Evolutionary conservation across 139 green algal genomes (phyloP).

Genomic region (Picochlorum sp.): DNA sequence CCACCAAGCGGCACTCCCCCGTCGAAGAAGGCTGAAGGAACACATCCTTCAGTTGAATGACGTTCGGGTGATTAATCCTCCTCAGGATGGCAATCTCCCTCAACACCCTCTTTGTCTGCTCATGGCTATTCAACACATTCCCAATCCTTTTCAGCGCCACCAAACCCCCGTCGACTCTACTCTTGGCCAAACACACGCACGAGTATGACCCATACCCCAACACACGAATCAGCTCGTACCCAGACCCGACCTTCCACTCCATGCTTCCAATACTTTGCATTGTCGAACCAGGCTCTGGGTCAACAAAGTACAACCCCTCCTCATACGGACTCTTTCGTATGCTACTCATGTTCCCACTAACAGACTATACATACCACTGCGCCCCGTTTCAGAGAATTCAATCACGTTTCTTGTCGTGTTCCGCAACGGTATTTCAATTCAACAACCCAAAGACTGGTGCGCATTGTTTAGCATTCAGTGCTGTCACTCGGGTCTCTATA

Average conservation of each 20-base stretch:
- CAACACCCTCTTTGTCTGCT: conserved; percentile 75
- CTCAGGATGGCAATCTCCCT: conserved; percentile 87
- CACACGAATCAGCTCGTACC: conserved; percentile 51
- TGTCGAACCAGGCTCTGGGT: conserved; percentile 22
- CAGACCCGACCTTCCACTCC: conserved; percentile 40
- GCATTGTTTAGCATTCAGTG: no score
- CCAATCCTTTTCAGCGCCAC: conserved; percentile 76
- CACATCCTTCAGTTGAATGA: conserved; percentile 62
- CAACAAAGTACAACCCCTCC: conserved; percentile 25
- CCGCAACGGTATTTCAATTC: no score
- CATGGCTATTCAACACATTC: conserved; percentile 62
- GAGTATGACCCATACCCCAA: conserved; percentile 68
- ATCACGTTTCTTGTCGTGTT: no score
- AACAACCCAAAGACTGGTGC: no score
- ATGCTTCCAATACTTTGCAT: conserved; percentile 19
- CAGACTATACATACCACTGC: background rate
- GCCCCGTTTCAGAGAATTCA: no score
- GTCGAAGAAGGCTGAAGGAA: conserved; percentile 54
- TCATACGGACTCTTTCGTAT: conserved; percentile 24
- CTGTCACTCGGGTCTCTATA: no score
- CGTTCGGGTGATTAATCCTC: conserved; percentile 62
- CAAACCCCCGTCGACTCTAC: conserved; percentile 47
- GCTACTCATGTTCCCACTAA: conserved; percentile 3
- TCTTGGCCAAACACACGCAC: conserved; percentile 53
- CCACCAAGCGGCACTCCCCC: conserved; percentile 39